These are phyloP conservation scores for Xanthoconium stramineum DNA, from an alignment of 768 basidiomycete genomes.

Conservation along the genomic window DNA sequence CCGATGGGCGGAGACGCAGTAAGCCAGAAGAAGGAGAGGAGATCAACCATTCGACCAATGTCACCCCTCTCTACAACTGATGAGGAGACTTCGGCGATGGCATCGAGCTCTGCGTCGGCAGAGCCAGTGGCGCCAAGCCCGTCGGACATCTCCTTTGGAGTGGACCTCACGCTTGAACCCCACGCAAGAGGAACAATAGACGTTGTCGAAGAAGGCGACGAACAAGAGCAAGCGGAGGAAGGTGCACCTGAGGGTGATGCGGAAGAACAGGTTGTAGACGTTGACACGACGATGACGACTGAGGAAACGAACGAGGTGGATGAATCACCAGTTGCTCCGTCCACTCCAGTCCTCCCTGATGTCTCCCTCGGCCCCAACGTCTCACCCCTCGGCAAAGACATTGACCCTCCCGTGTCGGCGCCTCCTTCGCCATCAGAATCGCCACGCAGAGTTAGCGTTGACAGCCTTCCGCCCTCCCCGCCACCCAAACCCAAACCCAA, in stretches of 20 bases:
- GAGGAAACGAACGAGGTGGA: neutral
- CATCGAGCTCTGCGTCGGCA: constrained; percentile 2
- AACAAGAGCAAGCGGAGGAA: constrained; percentile 6
- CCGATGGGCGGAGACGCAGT: neutral
- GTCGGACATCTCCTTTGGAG: constrained; percentile 19
- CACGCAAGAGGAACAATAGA: constrained; percentile 3
- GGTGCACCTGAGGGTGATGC: neutral
- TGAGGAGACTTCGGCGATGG: neutral
- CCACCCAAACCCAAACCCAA: constrained; percentile 22
- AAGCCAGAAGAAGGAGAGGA: constrained; percentile 13
- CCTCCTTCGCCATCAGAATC: constrained; percentile 2
- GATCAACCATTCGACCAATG: constrained; percentile 17
- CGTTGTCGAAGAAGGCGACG: constrained; percentile 10
- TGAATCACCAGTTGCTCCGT: neutral
- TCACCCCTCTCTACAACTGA: neutral
- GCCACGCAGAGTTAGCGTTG: constrained; percentile 6
- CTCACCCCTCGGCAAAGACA: constrained; percentile 10
- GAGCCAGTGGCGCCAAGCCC: constrained; percentile 9
- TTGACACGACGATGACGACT: neutral
- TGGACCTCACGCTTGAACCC: constrained; percentile 17
- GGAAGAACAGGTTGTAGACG: neutral
- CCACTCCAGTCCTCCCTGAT: constrained; percentile 13
- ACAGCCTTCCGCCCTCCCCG: constrained; percentile 22
- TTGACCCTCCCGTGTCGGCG: constrained; percentile 2
- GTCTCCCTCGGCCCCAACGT: constrained; percentile 8